Evolutionary conservation across 2,329 filamentous ascomycete species (phyloP).

Genomic region (Neonectria sp.): DNA sequence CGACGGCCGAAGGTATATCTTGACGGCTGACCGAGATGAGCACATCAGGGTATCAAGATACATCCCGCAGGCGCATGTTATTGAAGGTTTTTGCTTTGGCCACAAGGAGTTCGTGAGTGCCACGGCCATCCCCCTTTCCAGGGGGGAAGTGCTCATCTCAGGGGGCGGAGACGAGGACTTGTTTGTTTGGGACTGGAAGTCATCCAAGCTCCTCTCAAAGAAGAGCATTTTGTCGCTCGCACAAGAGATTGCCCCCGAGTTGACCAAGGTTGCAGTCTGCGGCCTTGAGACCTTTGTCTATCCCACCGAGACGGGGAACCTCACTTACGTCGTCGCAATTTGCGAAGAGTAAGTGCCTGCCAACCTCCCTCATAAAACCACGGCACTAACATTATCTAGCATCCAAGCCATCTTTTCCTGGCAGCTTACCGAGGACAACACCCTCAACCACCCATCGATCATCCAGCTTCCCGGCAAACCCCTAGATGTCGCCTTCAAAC

Average conservation of each 20-base stretch:
- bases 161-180: constrained; percentile 88
- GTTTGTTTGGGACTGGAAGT: constrained; percentile 86
- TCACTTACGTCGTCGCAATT: constrained; percentile 64
- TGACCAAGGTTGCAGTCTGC: constrained; percentile 64
- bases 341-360: constrained; percentile 68
- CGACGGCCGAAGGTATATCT: constrained; percentile 63
- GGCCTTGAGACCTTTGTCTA: constrained; percentile 56
- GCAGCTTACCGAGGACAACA: constrained; percentile 63
- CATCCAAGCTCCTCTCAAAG: constrained; percentile 67
- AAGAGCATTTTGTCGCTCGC: constrained; percentile 65
- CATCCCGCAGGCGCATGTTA: constrained; percentile 86
- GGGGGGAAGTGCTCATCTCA: constrained; percentile 79
- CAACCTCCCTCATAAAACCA: background rate
- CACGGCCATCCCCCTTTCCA: constrained; percentile 74
- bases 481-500: constrained; percentile 65
- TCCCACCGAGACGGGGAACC: constrained; percentile 46
- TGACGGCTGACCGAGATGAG: constrained; percentile 71
- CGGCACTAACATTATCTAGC: constrained; percentile 52
- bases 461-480: constrained; percentile 76
- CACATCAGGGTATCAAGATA: constrained; percentile 92
- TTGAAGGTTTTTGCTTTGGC: constrained; percentile 90
- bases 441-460: constrained; percentile 61
- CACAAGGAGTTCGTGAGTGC: constrained; percentile 89
- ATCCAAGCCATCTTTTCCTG: constrained; percentile 77
- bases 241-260: constrained; percentile 53